A percentile compares a stretch with the other conserved stretches of the same genome.
These are phyloP conservation scores for Eurotiales sp. DNA, from an alignment of 2,329 filamentous ascomycete genomes.

Conservation along the genomic window DNA sequence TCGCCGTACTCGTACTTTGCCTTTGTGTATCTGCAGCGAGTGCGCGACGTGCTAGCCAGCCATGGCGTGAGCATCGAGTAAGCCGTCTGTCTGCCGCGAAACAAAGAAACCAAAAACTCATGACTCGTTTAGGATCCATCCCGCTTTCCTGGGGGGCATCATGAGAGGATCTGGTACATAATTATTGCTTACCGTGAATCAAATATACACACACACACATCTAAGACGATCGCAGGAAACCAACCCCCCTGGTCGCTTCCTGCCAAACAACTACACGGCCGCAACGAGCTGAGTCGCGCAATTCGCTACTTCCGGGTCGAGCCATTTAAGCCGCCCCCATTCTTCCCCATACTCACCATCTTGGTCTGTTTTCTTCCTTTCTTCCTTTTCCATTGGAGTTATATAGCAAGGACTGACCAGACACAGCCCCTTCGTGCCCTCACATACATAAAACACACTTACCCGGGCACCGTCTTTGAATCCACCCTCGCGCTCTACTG, in stretches of 20 bases:
- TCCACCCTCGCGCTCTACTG: constrained; percentile 55
- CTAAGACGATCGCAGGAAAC: constrained; percentile 62
- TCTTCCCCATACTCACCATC: constrained; percentile 55
- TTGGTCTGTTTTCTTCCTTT: constrained; percentile 43
- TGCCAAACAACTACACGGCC: constrained; percentile 61
- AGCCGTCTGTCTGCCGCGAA: not conserved
- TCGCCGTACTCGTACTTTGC: constrained; percentile 57
- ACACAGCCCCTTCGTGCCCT: constrained; percentile 61
- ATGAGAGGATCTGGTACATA: constrained; percentile 56
- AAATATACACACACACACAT: too few relatives aligned
- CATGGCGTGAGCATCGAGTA: constrained; percentile 65
- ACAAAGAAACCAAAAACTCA: not conserved
- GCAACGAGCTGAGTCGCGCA: constrained; percentile 48
- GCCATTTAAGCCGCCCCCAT: constrained; percentile 41
- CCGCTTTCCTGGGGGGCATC: constrained; percentile 67
- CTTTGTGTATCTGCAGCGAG: constrained; percentile 56
- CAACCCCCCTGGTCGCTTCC: constrained; percentile 69
- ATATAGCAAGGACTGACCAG: too few relatives aligned
- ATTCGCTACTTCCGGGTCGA: constrained; percentile 49
- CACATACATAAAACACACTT: constrained; percentile 61
- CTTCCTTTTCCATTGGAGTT: too few relatives aligned
- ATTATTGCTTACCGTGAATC: too few relatives aligned
- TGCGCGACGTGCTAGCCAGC: constrained; percentile 51
- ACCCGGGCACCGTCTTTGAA: constrained; percentile 50
- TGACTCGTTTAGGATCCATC: constrained; percentile 56